Base-by-base conservation (phyloP, 2,329 filamentous ascomycete genomes). In the Trichoderma citrinoviride region DNA sequence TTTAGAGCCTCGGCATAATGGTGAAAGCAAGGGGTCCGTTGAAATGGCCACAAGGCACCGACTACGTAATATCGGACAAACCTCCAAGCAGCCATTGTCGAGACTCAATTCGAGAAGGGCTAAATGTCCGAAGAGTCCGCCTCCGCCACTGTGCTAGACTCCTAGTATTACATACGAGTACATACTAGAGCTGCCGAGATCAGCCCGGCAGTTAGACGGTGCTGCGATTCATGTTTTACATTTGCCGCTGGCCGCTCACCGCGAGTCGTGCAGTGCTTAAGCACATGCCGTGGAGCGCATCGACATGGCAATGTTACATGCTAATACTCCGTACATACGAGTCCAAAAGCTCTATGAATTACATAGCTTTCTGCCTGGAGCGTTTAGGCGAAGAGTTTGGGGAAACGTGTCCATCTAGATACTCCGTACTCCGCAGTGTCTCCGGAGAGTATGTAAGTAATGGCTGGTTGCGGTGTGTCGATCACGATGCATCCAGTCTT, bases 171-270 rank as follows among this genome's bases (percentile, higher is more conserved):
- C 15, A 8, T 2, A 12, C 6, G 7, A 2, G 37, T 12, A 15
- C 37, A 40, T 12, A 29, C 21, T 33, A 14, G 25, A 46, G 54
- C 33, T 27, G 55, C 55, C 52, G 52, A 55, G 21, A 43, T 25
- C 54, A 57, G 21, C n/a, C 54, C 23, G 41, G 40, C 41, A n/a
- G 29, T n/a, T 55, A 29, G 40, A 19, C 43, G 21, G 43, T 47
- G 55, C 33, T 29, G 29, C 41, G 54, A 57, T 57, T 57, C 54
- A 57, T 57, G 54, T 41, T 29, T 41, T 25, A 57, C 55, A 29
- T 37, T 46, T 19, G 41, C 41, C 55, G 55, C 54, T 33, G 19
- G 29, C 37, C 37, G n/a, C 53, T 27, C 15, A 52, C 14, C 23
- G 43, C 55, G 55, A 58, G 41, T 47, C 55, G 55, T 47, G 47